Base-by-base conservation (phyloP, 345 rosid genomes). In the Noccaea caerulescens region DNA sequence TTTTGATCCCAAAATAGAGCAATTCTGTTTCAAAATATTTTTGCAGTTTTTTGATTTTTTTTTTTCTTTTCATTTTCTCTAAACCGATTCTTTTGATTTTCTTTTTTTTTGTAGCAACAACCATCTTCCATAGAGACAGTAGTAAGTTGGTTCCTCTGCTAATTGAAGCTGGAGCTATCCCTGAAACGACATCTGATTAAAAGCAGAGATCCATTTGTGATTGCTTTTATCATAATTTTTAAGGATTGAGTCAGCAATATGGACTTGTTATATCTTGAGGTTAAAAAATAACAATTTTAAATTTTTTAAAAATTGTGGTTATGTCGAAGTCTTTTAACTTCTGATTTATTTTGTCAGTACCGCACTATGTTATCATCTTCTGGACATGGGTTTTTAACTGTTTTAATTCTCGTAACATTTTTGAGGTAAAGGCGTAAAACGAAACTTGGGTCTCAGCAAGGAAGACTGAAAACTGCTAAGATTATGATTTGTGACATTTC, bases 111-210 rank as follows among this genome's bases (percentile, higher is more conserved):
- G 75, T 87, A 93, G 97, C 30, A 10, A 86, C 89, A 3, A 85
- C 73, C 5, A 85, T 12, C 6, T 4, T 87, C 83, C 83, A 91
- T 65, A 66, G 18, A 13, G 47, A 67, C 2, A 92, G 91, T 54
- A 25, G 30, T 25, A 81, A 91, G 82, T 82, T 93, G 76, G 76
- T 89, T 80, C 87, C 91, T 18, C 71, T 91, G 74, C 85, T 93
- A 7, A 89, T 87, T 18, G 80, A 87, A 79, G 92, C 90, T 45
- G 96, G 94, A 64, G 96, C 92, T 51, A 6, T 88, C 39, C 82
- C 84, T 33, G 79, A 55, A 3, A 5, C 82, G 1, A 4, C 88
- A 56, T 63, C 85, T 66, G 78, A 82, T 49, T 83, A 57, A 78
- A 38, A 25, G 10, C 13, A 14, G 58, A 46, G 20, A 18, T 45